Evolutionary conservation across 108 stramenopile genomes (phyloP).

Genomic region (Pseudonitzschia multiseries): DNA sequence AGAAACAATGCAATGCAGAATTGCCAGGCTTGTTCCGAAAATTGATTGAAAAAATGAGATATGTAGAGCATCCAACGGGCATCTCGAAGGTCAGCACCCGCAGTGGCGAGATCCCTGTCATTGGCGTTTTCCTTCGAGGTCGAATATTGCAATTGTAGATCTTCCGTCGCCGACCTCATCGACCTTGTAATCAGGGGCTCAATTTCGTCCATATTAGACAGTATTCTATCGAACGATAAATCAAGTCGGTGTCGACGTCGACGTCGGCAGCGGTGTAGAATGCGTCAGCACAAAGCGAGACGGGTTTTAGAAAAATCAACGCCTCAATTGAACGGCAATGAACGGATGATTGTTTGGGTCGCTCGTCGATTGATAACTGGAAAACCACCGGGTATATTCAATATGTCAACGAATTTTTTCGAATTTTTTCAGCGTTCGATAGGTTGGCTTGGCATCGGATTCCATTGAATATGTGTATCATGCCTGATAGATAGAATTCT

Average conservation of each 20-base stretch:
- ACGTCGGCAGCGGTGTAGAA: too few relatives aligned
- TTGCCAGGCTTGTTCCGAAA: conserved; percentile 62
- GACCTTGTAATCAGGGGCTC: neutral
- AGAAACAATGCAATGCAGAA: conserved; percentile 61
- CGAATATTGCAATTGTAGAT: neutral
- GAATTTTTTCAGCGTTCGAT: too few relatives aligned
- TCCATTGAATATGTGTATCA: neutral
- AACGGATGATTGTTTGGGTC: neutral
- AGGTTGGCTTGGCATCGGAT: neutral
- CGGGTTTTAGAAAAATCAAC: too few relatives aligned
- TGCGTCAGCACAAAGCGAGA: too few relatives aligned
- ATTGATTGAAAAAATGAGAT: conserved; percentile 59
- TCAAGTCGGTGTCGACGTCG: too few relatives aligned
- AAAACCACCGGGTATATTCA: neutral
- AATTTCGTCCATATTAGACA: neutral
- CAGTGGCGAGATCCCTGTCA: neutral
- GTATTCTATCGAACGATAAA: too few relatives aligned
- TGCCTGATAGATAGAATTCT: too few relatives aligned
- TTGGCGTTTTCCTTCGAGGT: neutral
- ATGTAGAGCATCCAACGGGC: conserved; percentile 46
- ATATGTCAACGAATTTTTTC: neutral
- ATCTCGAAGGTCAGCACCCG: neutral
- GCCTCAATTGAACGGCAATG: too few relatives aligned
- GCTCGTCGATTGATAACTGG: neutral
- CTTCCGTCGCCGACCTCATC: neutral